Evolutionary conservation across 176 grass and related monocot species (phyloP), one percentile per base, ranked within the genome.

Genomic region (Phyllostachys edulis): DNA sequence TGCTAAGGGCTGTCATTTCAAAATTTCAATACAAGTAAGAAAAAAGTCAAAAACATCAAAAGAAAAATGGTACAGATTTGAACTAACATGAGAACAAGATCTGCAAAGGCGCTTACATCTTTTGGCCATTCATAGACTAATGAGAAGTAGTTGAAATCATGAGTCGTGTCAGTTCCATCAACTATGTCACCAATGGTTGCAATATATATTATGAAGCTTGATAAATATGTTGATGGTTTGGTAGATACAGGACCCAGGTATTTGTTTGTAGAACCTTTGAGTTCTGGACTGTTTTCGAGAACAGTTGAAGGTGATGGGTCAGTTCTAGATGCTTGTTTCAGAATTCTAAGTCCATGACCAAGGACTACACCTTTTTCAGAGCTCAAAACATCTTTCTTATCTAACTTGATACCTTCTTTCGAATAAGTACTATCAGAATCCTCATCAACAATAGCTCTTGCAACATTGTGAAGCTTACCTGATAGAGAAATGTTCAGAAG

Each of bases 131-230:
- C 96, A 3, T 95, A 95, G 46, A 95, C 90, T 65, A 98, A 86
- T 51, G 96, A 98, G 84, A 98, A 98, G 80, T 94, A 98, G 87
- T 98, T 95, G 91, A 98, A 98, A 90, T 98, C 92, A 93, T 98
- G 96, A 86, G 96, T 95, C 7, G 96, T 98, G 69, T 98, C 96
- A 80, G 88, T 89, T 70, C 96, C 96, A 83, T 98, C 96, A 87
- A 98, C 93, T 90, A 95, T 98, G 72, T 98, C 96, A 80, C 96
- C 96, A 15, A 98, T 88, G 80, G 96, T 93, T 41, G 96, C 96
- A 52, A 95, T 93, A 69, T 98, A 98, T 86, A 98, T 93, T 86
- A 95, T 95, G 79, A 98, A 98, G 80, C 91, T 85, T 54, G 96
- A 98, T 84, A 98, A 90, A 88, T 95, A 98, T 82, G 92, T 90